These are phyloP conservation scores for Pseudogymnoascus sp. DNA, from an alignment of 2,329 filamentous ascomycete species.

Conservation along the genomic window DNA sequence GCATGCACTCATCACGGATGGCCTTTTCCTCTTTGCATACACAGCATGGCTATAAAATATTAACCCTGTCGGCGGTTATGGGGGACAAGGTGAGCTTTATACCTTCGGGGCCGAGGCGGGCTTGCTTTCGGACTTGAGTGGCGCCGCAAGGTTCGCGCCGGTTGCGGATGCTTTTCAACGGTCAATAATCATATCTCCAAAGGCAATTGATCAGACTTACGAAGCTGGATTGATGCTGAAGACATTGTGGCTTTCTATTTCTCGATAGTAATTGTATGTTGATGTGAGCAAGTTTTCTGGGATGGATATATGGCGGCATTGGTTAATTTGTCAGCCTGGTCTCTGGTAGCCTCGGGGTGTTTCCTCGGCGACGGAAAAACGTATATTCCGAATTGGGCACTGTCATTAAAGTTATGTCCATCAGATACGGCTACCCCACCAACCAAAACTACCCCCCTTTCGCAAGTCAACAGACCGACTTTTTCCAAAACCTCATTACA, in stretches of 20 bases:
- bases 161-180: slow-evolving; percentile 22
- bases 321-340: slow-evolving; percentile 3
- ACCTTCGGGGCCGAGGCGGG: slow-evolving; percentile 22
- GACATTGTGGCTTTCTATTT: slow-evolving; percentile 21
- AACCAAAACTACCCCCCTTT: slow-evolving; percentile 8
- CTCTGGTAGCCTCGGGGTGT: slow-evolving; percentile 5
- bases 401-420: neutral
- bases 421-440: slow-evolving; percentile 1
- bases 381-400: neutral
- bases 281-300: slow-evolving; percentile 4
- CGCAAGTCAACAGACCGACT: slow-evolving; percentile 8
- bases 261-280: neutral
- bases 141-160: slow-evolving; percentile 21
- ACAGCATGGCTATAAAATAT: slow-evolving; percentile 72
- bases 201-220: slow-evolving; percentile 18
- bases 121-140: slow-evolving; percentile 22
- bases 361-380: neutral
- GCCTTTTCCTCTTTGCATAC: slow-evolving; percentile 96
- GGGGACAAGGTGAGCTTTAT: neutral
- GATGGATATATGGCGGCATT: slow-evolving; percentile 6
- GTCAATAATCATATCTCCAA: neutral
- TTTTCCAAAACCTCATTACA: neutral
- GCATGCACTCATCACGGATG: slow-evolving; percentile 94
- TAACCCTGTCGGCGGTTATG: neutral
- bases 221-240: slow-evolving; percentile 22